Conservation (phyloP, 2,329 filamentous ascomycete species). For the Fusarium protoensiforme region DNA sequence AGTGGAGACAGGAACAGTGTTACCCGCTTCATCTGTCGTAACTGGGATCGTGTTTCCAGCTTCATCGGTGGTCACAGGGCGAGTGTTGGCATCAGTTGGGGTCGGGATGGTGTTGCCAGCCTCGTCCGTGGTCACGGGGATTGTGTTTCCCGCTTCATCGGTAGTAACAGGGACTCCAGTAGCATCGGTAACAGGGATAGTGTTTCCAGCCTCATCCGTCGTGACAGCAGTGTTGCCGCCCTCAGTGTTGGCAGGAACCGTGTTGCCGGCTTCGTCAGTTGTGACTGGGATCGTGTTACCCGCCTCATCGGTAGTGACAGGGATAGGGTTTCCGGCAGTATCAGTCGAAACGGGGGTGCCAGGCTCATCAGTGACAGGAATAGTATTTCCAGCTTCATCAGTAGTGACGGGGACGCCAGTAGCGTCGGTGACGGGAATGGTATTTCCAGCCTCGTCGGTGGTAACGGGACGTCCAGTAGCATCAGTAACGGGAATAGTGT, state of each 20-base stretch:
- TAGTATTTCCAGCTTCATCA: neutral
- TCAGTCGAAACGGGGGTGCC: too few species aligned
- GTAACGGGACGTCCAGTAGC: neutral
- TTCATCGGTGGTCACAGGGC: neutral
- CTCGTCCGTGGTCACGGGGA: neutral
- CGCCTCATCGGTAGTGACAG: neutral
- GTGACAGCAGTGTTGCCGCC: too few species aligned
- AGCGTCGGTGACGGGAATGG: neutral
- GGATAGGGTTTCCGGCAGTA: neutral
- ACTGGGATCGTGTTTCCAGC: neutral
- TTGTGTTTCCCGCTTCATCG: neutral
- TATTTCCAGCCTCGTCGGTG: neutral
- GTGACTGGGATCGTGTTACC: neutral
- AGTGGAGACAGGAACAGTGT: neutral
- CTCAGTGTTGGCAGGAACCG: too few species aligned
- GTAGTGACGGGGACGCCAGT: neutral
- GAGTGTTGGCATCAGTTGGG: neutral
- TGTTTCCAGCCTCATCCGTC: neutral
- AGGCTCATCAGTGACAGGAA: neutral
- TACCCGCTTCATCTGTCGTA: neutral
- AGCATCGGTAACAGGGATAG: neutral
- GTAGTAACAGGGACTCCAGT: neutral
- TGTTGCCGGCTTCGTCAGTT: too few species aligned
- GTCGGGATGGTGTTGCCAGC: neutral
- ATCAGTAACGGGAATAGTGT: neutral